A percentile compares a stretch with the other conserved stretches of the same genome.
Conservation (phyloP, 108 stramenopile species). For the Skeletonema potamos region DNA sequence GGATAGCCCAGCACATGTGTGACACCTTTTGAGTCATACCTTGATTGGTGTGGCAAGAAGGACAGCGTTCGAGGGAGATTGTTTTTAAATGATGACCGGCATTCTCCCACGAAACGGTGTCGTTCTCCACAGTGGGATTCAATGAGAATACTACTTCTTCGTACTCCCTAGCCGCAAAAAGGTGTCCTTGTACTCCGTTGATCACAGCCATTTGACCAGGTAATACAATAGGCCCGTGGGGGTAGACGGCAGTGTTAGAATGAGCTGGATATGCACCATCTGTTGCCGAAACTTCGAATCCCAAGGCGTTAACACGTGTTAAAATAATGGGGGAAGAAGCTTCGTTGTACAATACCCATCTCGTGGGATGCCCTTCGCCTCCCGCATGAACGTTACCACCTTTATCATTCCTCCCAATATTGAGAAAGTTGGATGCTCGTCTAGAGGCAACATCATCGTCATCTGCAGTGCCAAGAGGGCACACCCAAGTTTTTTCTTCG, state of each 20-base stretch:
- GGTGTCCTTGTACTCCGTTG: slow-evolving; percentile 17
- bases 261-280: background rate
- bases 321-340: slow-evolving; percentile 16
- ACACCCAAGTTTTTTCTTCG: slow-evolving; percentile 24
- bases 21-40: slow-evolving; percentile 2
- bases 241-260: slow-evolving; percentile 17
- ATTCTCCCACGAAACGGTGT: background rate
- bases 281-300: slow-evolving; percentile 9
- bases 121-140: background rate
- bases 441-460: background rate
- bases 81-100: slow-evolving; percentile 7
- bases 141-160: slow-evolving; percentile 3
- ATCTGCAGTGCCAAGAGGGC: slow-evolving; percentile 12
- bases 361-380: background rate
- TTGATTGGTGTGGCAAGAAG: background rate
- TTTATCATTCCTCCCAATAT: too few species aligned
- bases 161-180: slow-evolving; percentile 17
- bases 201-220: slow-evolving; percentile 21
- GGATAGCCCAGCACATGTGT: slow-evolving; percentile 16
- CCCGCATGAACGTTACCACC: too few species aligned
- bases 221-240: slow-evolving; percentile 20
- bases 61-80: slow-evolving; percentile 9
- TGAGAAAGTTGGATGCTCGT: too few species aligned
- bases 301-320: background rate
- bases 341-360: slow-evolving; percentile 20